Evolutionary conservation across 306 rosid genomes (phyloP).

Genomic region (Lagenaria siceraria): DNA sequence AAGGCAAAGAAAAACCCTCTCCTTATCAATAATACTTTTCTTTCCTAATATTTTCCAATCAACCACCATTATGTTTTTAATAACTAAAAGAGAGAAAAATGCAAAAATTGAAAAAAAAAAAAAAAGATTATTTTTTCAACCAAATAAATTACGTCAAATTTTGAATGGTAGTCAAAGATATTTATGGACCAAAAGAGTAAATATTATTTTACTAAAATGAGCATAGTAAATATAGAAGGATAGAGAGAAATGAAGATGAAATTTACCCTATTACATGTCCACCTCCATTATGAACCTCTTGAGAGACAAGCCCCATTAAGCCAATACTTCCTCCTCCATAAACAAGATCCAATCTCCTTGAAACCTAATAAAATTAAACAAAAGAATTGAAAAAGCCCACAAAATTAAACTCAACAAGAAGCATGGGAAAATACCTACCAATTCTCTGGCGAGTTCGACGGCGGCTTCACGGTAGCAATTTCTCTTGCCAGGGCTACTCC

Average conservation of each 20-base stretch:
- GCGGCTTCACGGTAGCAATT: slow-evolving; percentile 10
- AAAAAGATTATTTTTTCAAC: background rate
- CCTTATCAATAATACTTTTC: too few species aligned
- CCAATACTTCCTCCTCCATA: slow-evolving; percentile 26
- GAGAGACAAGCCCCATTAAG: slow-evolving; percentile 20
- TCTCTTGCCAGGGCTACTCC: slow-evolving; percentile 9
- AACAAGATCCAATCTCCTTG: slow-evolving; percentile 19
- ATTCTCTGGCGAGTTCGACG: slow-evolving; percentile 6
- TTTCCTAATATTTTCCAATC: too few species aligned
- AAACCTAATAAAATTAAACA: background rate
- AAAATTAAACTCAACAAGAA: background rate
- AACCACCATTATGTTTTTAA: too few species aligned
- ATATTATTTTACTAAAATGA: too few species aligned
- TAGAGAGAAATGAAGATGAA: too few species aligned
- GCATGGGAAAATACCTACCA: background rate
- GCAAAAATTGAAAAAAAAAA: background rate
- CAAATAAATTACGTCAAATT: too few species aligned
- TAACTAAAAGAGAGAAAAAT: too few species aligned
- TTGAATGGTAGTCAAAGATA: too few species aligned
- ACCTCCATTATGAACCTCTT: slow-evolving; percentile 22
- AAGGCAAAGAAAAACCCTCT: too few species aligned
- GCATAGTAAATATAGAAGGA: too few species aligned
- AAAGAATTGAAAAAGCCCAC: background rate
- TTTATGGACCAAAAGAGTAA: too few species aligned
- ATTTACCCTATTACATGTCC: slow-evolving; percentile 23